Evolutionary conservation across 257 asterid species (phyloP).

Genomic region (Rauvolfia tetraphylla): DNA sequence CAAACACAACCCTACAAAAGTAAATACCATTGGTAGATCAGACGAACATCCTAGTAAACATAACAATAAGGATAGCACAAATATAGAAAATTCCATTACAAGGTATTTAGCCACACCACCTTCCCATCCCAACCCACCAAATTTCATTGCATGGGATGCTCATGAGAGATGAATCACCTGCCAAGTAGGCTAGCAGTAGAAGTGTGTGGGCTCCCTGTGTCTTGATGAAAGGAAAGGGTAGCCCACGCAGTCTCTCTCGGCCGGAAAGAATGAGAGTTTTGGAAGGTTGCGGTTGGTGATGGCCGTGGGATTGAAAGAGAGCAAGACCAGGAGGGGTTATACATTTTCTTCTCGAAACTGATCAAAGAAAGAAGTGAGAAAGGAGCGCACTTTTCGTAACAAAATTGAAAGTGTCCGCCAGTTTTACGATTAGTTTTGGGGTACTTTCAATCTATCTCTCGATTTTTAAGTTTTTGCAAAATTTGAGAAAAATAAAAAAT

Average conservation of each 20-base stretch:
- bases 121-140: too few relatives aligned
- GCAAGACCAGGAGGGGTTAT: not conserved
- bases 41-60: too few relatives aligned
- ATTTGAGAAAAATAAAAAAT: too few relatives aligned
- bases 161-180: not conserved
- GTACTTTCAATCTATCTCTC: not conserved
- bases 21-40: too few relatives aligned
- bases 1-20: too few relatives aligned
- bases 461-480: not conserved
- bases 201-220: not conserved
- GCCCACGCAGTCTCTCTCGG: not conserved
- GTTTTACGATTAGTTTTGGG: not conserved
- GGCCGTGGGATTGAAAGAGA: slow-evolving; percentile 5
- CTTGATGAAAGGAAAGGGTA: not conserved
- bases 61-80: too few relatives aligned
- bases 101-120: too few relatives aligned
- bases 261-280: not conserved
- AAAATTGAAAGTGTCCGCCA: slow-evolving; percentile 10
- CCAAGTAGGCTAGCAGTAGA: too few relatives aligned
- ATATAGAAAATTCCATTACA: too few relatives aligned
- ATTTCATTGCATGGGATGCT: too few relatives aligned
- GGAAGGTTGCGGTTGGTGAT: not conserved
- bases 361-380: slow-evolving; percentile 8
- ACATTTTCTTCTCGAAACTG: not conserved
- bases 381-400: slow-evolving; percentile 42